Evolutionary conservation across 2,329 filamentous ascomycete genomes (phyloP), one percentile per base, ranked within the genome.

Genomic region (Aspergillus vadensis): DNA sequence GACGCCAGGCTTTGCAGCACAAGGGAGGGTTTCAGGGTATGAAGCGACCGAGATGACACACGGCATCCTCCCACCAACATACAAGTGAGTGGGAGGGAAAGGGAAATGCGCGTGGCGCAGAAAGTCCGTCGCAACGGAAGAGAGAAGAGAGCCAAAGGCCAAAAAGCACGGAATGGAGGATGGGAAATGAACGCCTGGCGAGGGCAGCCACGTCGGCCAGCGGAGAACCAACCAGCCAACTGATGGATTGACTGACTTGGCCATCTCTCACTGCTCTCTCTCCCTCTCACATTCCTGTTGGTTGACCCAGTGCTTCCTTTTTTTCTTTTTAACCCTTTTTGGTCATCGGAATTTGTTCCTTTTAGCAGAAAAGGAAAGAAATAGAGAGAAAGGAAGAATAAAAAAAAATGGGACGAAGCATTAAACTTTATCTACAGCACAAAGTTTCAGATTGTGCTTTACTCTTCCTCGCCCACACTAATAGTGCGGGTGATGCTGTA

Each of bases 1-100:
- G 63, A 65, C 61, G 58, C 55, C 61, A 63, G 59, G 53, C 48
- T 39, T 36, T 19, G 59, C 10, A 44, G 36, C 32, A 39, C 41
- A 44, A 36, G 41, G 41, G 36, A 41, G 36, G 38, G 51, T 53
- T 53, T 53, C 38, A 55, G 15, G 27, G 25, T 23, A 36, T 38
- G 12, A 36, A 19, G 17, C 21, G 50, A 53, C 19, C 41, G 19
- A 44, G 41, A 23, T 44, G 41, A 21, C 41, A 44, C 41, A 14
- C 41, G 41, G 41, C 41, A 14, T 44, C 41, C 41, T 44, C 17
- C 41, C 8, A 44, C 5, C 8, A 10, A 21, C 41, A 36, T 36
- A 36, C 32, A 36, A 36, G 12, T 36, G 12, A 30, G 27, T 30
- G 17, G 19, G 19, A 44, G n/a, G 41, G 10, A 44, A 44, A 44